A percentile compares a stretch with the other conserved stretches of the same genome.
Conservation (phyloP, 352 stramenopile genomes). For the Pythium dissotocum region DNA sequence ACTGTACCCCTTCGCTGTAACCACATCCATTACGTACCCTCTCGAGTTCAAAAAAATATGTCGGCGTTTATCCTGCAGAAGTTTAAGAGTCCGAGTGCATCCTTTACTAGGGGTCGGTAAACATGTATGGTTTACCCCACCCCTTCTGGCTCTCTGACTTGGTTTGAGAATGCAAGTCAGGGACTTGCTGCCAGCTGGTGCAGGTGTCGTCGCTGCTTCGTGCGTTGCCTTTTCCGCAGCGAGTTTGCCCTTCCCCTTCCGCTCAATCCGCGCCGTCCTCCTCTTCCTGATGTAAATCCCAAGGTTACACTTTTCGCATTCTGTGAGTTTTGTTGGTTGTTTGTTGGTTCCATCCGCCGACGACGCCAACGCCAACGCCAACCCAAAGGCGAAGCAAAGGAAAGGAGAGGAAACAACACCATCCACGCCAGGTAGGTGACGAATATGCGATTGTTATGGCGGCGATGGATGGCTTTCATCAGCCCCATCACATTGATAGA, state of each 20-base stretch:
- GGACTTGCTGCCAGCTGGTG: background rate
- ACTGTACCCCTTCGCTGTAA: conserved; percentile 5
- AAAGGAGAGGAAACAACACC: background rate
- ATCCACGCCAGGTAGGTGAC: background rate
- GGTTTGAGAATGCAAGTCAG: conserved; percentile 4
- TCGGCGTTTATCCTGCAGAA: background rate
- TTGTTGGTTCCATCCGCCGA: conserved; percentile 6
- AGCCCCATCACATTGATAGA: background rate
- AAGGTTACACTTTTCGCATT: background rate
- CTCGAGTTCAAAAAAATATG: conserved; percentile 2
- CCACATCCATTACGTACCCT: conserved; percentile 2
- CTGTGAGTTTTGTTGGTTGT: background rate
- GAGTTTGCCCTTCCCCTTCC: background rate
- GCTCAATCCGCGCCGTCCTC: background rate
- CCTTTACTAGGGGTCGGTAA: background rate
- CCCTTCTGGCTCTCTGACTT: conserved; percentile 1
- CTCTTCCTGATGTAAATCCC: conserved; percentile 1
- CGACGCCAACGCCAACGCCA: background rate
- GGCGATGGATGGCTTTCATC: background rate
- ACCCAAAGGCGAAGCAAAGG: background rate
- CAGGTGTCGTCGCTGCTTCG: background rate
- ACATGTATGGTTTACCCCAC: background rate
- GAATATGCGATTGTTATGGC: background rate
- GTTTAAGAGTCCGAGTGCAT: background rate
- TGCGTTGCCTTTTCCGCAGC: background rate